These are phyloP conservation scores for Didymella exigua DNA, from an alignment of 2,329 filamentous ascomycete genomes.

Conservation along the genomic window DNA sequence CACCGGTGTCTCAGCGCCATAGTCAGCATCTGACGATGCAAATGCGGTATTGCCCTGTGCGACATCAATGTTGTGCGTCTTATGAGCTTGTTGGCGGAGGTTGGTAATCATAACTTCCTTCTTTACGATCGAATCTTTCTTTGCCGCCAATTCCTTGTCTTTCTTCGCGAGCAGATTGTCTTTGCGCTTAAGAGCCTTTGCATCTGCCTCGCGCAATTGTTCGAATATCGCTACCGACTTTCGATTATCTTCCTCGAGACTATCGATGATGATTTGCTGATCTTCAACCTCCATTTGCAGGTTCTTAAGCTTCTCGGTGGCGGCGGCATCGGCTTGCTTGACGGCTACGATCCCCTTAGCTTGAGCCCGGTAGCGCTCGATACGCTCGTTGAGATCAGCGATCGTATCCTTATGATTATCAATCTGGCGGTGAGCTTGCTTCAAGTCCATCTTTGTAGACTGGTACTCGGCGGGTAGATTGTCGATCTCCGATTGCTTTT, in stretches of 20 bases:
- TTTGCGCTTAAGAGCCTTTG: background rate
- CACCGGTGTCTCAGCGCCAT: background rate
- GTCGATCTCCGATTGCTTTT: conserved; percentile 22
- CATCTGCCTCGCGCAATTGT: background rate
- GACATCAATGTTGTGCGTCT: background rate
- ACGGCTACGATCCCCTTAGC: conserved; percentile 7
- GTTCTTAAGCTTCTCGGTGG: conserved; percentile 12
- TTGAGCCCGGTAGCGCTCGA: conserved; percentile 21
- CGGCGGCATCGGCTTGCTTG: conserved; percentile 3
- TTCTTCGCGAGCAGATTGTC: conserved; percentile 1
- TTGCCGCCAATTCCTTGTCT: background rate
- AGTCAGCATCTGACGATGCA: background rate
- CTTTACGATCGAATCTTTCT: background rate
- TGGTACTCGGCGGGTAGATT: conserved; percentile 23
- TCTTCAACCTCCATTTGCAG: conserved; percentile 17
- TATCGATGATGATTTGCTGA: conserved; percentile 10
- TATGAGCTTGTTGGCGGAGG: background rate
- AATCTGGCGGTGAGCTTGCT: conserved; percentile 19
- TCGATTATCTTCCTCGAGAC: conserved; percentile 21
- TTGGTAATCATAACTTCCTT: background rate
- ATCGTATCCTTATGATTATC: conserved; percentile 18
- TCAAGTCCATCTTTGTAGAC: conserved; percentile 24
- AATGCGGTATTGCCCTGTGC: background rate
- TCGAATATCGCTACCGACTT: conserved; percentile 2
- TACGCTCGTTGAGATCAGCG: conserved; percentile 14